Evolutionary conservation across 1,284 basidiomycete species (phyloP).

Genomic region (Malassezia yamatoensis): DNA sequence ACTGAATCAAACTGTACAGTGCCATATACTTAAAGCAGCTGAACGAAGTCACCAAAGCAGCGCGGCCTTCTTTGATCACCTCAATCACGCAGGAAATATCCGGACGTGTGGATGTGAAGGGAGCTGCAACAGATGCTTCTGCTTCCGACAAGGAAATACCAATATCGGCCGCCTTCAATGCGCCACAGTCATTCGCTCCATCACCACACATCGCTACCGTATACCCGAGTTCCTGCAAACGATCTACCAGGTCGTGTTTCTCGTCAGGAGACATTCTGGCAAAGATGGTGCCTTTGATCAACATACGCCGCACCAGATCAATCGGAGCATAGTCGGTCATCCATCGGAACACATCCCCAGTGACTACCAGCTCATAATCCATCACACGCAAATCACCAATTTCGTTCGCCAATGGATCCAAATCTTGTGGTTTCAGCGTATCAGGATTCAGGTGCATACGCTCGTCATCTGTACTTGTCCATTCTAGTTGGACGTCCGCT

Average conservation of each 20-base stretch:
- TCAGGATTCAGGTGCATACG: conserved; percentile 75
- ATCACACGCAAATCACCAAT: conserved; percentile 51
- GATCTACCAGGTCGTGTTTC: conserved; percentile 95
- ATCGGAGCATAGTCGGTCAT: conserved; percentile 90
- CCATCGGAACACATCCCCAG: conserved; percentile 97
- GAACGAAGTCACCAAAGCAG: conserved; percentile 91
- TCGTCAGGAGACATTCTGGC: conserved; percentile 99
- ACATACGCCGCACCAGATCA: conserved; percentile 59
- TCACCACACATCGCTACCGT: conserved; percentile 98
- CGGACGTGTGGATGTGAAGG: conserved; percentile 84
- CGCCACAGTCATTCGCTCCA: conserved; percentile 96
- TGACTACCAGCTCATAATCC: conserved; percentile 84
- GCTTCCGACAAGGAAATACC: conserved; percentile 94
- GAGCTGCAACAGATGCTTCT: conserved; percentile 96
- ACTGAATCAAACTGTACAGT: conserved; percentile 53
- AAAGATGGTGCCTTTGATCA: conserved; percentile 95
- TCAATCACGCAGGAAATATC: conserved; percentile 95
- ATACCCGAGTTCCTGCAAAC: conserved; percentile 83
- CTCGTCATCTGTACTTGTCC: conserved; percentile 85
- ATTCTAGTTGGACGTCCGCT: conserved; percentile 59
- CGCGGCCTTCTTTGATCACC: conserved; percentile 78
- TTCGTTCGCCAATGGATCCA: conserved; percentile 36
- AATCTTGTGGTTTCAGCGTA: conserved; percentile 56
- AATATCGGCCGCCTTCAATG: conserved; percentile 94
- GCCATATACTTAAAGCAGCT: conserved; percentile 94